Evolutionary conservation across 768 basidiomycete genomes (phyloP).

Genomic region (Imleria badia): DNA sequence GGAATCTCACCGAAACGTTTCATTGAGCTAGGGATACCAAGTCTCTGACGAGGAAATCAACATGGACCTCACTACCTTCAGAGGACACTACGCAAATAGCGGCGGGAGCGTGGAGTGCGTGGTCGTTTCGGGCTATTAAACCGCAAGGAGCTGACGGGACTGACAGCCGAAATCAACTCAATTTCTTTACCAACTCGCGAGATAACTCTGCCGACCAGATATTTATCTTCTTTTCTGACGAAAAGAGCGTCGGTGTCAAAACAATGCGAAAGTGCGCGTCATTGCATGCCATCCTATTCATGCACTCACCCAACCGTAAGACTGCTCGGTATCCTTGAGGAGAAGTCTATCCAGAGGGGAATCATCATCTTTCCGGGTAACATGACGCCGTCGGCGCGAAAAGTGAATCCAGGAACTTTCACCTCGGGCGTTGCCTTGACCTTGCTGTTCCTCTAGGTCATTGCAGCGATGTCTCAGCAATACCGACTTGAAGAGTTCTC

Average conservation of each 20-base stretch:
- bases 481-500: constrained; percentile 95
- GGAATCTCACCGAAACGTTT: constrained; percentile 18
- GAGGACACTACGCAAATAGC: constrained; percentile 64
- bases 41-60: constrained; percentile 94
- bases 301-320: constrained; percentile 41
- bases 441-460: constrained; percentile 56
- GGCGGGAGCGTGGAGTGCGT: constrained; percentile 85
- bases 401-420: constrained; percentile 49
- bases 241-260: constrained; percentile 93
- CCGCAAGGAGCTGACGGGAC: constrained; percentile 7
- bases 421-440: background rate
- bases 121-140: background rate
- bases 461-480: constrained; percentile 82
- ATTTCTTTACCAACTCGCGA: constrained; percentile 82
- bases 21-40: constrained; percentile 71
- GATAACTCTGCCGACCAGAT: constrained; percentile 74
- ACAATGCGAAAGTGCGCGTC: constrained; percentile 89
- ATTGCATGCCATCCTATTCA: background rate
- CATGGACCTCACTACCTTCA: constrained; percentile 82
- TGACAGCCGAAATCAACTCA: constrained; percentile 79
- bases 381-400: constrained; percentile 96
- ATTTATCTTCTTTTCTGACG: constrained; percentile 95
- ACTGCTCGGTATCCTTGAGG: constrained; percentile 85
- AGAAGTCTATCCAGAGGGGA: constrained; percentile 85
- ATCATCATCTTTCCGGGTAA: constrained; percentile 95